phyloP scores from a whole-genome alignment of 1,284 basidiomycete species.

The Phylloporus sp. region DNA sequence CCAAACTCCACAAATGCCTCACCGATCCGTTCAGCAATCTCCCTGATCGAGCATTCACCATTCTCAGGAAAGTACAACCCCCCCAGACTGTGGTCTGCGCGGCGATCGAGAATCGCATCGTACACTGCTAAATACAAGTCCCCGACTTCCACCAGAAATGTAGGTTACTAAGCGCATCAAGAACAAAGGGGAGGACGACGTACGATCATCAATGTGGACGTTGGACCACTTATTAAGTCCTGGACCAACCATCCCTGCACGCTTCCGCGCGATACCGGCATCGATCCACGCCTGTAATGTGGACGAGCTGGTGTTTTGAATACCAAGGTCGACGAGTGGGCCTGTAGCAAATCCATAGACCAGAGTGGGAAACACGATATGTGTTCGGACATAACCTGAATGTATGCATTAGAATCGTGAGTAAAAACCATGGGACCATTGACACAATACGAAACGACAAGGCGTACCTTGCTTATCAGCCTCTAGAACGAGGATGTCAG shows the following conservation, averaged over 20 bases:
- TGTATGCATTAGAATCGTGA: not conserved
- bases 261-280: constrained; percentile 39
- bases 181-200: too few relatives aligned
- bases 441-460: too few relatives aligned
- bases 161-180: not conserved
- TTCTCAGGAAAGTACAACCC: constrained; percentile 57
- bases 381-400: constrained; percentile 38
- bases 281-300: too few relatives aligned
- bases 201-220: constrained; percentile 36
- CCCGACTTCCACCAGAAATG: constrained; percentile 19
- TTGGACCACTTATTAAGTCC: constrained; percentile 31
- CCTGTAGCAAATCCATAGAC: constrained; percentile 41
- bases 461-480: constrained; percentile 44
- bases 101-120: constrained; percentile 34
- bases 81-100: constrained; percentile 47
- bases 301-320: constrained; percentile 41
- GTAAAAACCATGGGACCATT: too few relatives aligned
- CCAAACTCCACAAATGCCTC: constrained; percentile 35
- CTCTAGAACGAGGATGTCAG: constrained; percentile 42
- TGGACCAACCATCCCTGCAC: constrained; percentile 35
- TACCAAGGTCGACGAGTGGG: constrained; percentile 36
- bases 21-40: constrained; percentile 34
- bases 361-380: constrained; percentile 43
- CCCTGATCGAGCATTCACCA: constrained; percentile 46
- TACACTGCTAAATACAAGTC: constrained; percentile 41